Base-by-base conservation (phyloP, 179 eudicot species). In the Spergularia azorica region DNA sequence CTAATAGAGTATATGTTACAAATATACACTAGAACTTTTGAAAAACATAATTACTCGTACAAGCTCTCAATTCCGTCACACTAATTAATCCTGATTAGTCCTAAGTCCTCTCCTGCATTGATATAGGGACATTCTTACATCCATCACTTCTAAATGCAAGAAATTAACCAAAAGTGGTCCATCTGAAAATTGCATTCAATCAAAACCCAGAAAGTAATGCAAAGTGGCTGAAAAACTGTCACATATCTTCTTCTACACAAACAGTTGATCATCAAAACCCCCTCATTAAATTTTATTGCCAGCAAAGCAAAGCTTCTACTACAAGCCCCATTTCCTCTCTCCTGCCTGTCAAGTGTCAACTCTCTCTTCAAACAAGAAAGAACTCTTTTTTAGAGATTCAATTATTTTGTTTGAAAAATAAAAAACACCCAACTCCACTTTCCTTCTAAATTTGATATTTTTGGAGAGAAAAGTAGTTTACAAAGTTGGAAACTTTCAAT, bases 181-280 rank as follows among this genome's bases (percentile, higher is more conserved):
- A 73, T 60, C 76, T 57, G 20, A 76, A 70, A 3, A 3, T 10
- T 26, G 32, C 39, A 5, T 0, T 26, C 32, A 26, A 26, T 26
- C 51, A 68, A 68, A 68, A 68, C 4, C 39, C 2, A 9, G 1
- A 8, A 68, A 70, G 55, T 55, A 81, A 76, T 63, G 48, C 78
- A 68, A 76, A 80, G 77, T 52, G 64, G 70, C 61, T 73, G 62
- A 60, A 78, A 74, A 75, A 78, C 69, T 79, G 73, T 82, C 73
- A 73, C 78, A 71, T 6, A 55, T 71, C 20, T 38, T 4, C 63
- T 38, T 15, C 20, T 26, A 10, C 39, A 10, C 46, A 26, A 26
- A 26, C 32, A 26, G 32, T 26, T 26, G 2, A 26, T 1, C 32
- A 26, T 26, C 32, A 26, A 26, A 26, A 26, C 32, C 32, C 32